phyloP scores from a whole-genome alignment of 2,329 filamentous ascomycete species.

The Bipolaris sorokiniana region DNA sequence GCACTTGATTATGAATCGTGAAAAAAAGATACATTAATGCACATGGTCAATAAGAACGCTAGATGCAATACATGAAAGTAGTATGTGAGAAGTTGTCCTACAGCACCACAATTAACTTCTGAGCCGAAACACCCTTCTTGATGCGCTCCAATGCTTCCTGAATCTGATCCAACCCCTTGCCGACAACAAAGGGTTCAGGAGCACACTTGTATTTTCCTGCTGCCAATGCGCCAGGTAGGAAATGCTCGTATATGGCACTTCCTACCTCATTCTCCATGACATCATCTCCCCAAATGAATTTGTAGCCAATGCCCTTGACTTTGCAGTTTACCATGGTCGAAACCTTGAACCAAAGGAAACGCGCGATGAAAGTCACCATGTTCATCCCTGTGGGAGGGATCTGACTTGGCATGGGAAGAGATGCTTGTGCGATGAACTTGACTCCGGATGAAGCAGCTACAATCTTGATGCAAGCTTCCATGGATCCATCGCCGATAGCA shows the following conservation, averaged over 20 bases:
- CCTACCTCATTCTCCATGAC: conserved; percentile 2
- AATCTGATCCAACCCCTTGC: conserved; percentile 25
- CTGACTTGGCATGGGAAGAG: neutral
- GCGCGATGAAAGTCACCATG: neutral
- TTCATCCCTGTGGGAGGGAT: neutral
- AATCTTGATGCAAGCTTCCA: conserved; percentile 15
- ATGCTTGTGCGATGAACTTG: conserved; percentile 1
- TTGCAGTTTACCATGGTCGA: neutral
- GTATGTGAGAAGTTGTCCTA: neutral
- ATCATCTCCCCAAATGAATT: conserved; percentile 1
- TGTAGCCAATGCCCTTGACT: neutral
- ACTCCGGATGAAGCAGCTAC: neutral
- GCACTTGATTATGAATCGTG: too few relatives aligned
- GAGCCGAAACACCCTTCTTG: conserved; percentile 2
- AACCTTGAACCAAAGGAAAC: neutral
- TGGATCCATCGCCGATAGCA: conserved; percentile 34
- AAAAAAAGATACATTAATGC: too few relatives aligned
- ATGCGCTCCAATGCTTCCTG: conserved; percentile 24
- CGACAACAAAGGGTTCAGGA: conserved; percentile 25
- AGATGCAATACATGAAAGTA: too few relatives aligned
- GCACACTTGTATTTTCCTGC: conserved; percentile 13
- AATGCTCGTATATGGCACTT: conserved; percentile 9
- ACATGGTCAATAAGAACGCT: too few relatives aligned
- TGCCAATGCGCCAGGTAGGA: conserved; percentile 21
- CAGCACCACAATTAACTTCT: conserved; percentile 2